Base-by-base conservation (phyloP, 176 grass and related monocot species). In the Tillandsia leiboldiana region DNA sequence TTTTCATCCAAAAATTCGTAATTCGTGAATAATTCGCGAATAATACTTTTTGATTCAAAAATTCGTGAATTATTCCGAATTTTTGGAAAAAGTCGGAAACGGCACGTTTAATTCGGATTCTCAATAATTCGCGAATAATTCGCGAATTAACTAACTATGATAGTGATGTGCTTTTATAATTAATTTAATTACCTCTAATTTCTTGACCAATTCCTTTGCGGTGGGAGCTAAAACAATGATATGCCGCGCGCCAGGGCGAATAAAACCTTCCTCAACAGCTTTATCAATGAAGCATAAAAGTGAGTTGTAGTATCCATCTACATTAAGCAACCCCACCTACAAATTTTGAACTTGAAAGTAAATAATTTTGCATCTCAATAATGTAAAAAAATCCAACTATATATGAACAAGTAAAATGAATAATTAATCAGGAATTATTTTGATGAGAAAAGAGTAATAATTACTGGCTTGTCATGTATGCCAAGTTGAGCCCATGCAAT, bases 231-330 rank as follows among this genome's bases (percentile, higher is more conserved):
- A 51, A 51, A 82, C 61, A 2, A 82, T 76, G 73, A 76, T 82
- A 50, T 66, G 63, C 14, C 73, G 73, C 11, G 80, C 73, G 33
- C 10, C 76, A 67, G 80, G 73, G 53, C 70, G 72, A 61, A 82
- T 82, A 48, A 82, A 82, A 23, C 73, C 80, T 76, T 82, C 73
- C 74, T 82, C 80, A 15, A 82, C 79, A 42, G 79, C 79, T 57
- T 82, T 82, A 51, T 82, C 67, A 9, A 82, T 76, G 68, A 82
- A 82, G 54, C 67, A 76, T 52, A 82, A n/a, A 28, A 82, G 70
- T 1, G 73, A 67, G 23, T 82, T 76, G 67, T 82, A 82, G 59
- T 82, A 82, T 13, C 73, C 79, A 2, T 76, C 73, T 61, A 82
- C 79, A 76, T 82, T 82, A 9, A 81, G 58, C 27, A 81, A 59